Conservation (phyloP, 192 early-diverging fungal genomes). For the Backusella liffmaniae region DNA sequence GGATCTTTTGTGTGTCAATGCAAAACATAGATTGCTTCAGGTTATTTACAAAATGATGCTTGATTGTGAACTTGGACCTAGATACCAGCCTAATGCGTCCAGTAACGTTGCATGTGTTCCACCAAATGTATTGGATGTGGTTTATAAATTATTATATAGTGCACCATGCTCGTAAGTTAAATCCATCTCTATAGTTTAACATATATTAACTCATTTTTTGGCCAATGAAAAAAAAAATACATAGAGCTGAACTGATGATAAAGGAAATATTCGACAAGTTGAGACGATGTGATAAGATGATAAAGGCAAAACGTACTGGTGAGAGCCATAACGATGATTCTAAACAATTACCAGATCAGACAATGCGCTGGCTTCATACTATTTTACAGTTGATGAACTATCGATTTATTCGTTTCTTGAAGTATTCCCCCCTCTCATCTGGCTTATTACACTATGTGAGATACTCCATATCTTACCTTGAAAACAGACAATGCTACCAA, state of each 20-base stretch:
- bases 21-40: constrained; percentile 59
- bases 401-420: constrained; percentile 70
- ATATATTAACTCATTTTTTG: background rate
- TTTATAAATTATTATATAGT: constrained; percentile 73
- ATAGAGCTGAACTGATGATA: constrained; percentile 62
- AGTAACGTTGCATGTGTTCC: constrained; percentile 61
- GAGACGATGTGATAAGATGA: constrained; percentile 62
- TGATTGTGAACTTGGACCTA: constrained; percentile 58
- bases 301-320: constrained; percentile 42
- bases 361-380: constrained; percentile 70
- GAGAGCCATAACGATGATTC: constrained; percentile 18
- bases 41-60: constrained; percentile 76
- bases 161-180: constrained; percentile 66
- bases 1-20: constrained; percentile 66
- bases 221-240: background rate
- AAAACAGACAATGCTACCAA: constrained; percentile 66
- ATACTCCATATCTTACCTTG: constrained; percentile 61
- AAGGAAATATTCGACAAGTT: constrained; percentile 73
- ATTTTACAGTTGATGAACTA: constrained; percentile 73
- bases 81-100: constrained; percentile 53
- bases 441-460: constrained; percentile 68
- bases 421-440: constrained; percentile 63
- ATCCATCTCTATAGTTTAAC: background rate
- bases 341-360: constrained; percentile 36
- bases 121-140: constrained; percentile 72